Conservation (phyloP, 345 rosid species). For the Fremontodendron californicum region DNA sequence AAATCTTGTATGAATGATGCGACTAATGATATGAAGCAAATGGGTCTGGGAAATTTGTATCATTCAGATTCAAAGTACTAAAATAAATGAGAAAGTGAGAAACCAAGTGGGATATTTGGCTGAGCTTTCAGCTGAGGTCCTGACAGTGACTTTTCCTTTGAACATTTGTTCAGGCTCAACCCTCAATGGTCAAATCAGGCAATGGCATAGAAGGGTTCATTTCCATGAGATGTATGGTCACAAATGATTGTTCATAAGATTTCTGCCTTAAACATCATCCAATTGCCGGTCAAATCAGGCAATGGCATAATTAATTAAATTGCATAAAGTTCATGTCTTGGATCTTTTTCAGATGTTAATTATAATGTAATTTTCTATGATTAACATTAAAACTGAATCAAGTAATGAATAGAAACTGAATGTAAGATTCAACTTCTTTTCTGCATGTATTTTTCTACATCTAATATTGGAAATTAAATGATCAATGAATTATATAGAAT, state of each 20-base stretch:
- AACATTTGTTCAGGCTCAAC: constrained; percentile 5
- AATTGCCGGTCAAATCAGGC: background rate
- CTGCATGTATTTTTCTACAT: background rate
- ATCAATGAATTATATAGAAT: too few relatives aligned
- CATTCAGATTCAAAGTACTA: background rate
- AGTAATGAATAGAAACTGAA: background rate
- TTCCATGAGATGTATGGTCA: background rate
- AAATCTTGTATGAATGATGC: background rate
- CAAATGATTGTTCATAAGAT: background rate
- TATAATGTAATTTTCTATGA: background rate
- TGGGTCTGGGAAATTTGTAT: background rate
- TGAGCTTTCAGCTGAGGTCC: constrained; percentile 5
- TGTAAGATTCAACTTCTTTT: background rate
- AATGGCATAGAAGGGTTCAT: background rate
- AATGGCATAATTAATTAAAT: background rate
- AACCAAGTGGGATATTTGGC: constrained; percentile 1
- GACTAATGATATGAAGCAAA: background rate
- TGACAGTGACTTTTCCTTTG: constrained; percentile 20
- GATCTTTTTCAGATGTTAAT: too few relatives aligned
- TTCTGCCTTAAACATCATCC: background rate
- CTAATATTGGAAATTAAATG: background rate
- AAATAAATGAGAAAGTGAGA: background rate
- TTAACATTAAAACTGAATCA: background rate
- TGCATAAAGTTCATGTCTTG: background rate
- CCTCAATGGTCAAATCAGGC: background rate